Conservation (phyloP, 305 asterid genomes). For the Salvia sclarea region DNA sequence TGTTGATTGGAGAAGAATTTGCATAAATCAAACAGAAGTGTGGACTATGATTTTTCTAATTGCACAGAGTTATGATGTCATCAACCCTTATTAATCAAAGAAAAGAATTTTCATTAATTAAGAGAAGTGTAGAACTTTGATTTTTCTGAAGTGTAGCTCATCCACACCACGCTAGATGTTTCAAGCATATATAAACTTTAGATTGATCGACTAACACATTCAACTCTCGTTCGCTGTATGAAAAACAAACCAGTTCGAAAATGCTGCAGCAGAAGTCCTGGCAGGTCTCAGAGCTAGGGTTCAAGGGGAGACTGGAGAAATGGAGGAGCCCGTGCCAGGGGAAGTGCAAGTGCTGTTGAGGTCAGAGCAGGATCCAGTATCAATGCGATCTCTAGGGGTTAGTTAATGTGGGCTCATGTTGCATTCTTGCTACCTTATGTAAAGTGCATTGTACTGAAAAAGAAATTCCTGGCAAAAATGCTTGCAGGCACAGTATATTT, state of each 20-base stretch:
- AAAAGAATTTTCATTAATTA: no score
- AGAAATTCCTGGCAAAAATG: constrained; percentile 11
- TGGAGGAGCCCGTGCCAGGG: constrained; percentile 88
- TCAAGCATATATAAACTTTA: constrained; percentile 3
- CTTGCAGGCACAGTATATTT: constrained; percentile 81
- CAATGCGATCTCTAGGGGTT: constrained; percentile 92
- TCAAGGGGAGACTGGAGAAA: constrained; percentile 77
- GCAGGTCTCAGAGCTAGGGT: constrained; percentile 79
- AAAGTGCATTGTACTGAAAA: constrained; percentile 5
- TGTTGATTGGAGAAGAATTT: background rate
- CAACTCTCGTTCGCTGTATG: constrained; percentile 9
- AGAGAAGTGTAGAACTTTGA: background rate
- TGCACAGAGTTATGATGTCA: no score
- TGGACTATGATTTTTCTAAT: background rate
- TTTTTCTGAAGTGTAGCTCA: background rate
- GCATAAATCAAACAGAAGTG: background rate
- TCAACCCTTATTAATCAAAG: no score
- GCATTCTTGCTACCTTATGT: constrained; percentile 8
- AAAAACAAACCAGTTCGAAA: constrained; percentile 64
- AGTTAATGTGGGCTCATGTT: constrained; percentile 34
- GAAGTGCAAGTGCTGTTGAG: constrained; percentile 90
- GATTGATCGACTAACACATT: constrained; percentile 15
- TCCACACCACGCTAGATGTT: background rate
- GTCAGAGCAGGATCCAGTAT: constrained; percentile 84
- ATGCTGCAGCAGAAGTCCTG: constrained; percentile 91